These are phyloP conservation scores for Penicillium sp. DNA, from an alignment of 2,329 filamentous ascomycete genomes.

Conservation along the genomic window DNA sequence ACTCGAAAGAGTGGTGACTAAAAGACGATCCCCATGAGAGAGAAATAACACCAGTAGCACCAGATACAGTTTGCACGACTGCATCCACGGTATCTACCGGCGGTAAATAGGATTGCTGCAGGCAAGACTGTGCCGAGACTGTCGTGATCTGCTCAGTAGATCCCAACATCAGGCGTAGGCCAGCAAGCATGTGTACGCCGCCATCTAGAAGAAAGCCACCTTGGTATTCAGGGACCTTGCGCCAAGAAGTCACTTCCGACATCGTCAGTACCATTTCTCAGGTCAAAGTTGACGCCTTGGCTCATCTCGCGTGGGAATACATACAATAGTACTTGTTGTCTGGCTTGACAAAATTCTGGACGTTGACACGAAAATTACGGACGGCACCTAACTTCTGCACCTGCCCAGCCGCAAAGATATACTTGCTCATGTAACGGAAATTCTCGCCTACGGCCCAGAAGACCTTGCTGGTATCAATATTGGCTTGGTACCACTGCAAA, in stretches of 20 bases:
- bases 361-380: slow-evolving; percentile 55
- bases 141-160: slow-evolving; percentile 46
- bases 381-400: slow-evolving; percentile 54
- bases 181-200: slow-evolving; percentile 61
- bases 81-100: slow-evolving; percentile 63
- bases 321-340: slow-evolving; percentile 60
- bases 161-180: slow-evolving; percentile 54
- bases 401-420: slow-evolving; percentile 50
- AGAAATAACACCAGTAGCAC: slow-evolving; percentile 55
- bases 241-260: slow-evolving; percentile 52
- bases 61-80: slow-evolving; percentile 51
- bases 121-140: slow-evolving; percentile 55
- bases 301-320: slow-evolving; percentile 12
- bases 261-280: slow-evolving; percentile 6
- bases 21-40: slow-evolving; percentile 59
- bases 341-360: slow-evolving; percentile 49
- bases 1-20: slow-evolving; percentile 52
- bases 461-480: slow-evolving; percentile 43
- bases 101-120: slow-evolving; percentile 56
- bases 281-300: background rate
- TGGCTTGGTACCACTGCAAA: slow-evolving; percentile 54
- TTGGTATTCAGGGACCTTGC: slow-evolving; percentile 60
- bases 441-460: slow-evolving; percentile 62
- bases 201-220: slow-evolving; percentile 65
- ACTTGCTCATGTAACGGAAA: slow-evolving; percentile 58